Base-by-base conservation (phyloP, 192 early-diverging fungal species). In the Linnemannia exigua region DNA sequence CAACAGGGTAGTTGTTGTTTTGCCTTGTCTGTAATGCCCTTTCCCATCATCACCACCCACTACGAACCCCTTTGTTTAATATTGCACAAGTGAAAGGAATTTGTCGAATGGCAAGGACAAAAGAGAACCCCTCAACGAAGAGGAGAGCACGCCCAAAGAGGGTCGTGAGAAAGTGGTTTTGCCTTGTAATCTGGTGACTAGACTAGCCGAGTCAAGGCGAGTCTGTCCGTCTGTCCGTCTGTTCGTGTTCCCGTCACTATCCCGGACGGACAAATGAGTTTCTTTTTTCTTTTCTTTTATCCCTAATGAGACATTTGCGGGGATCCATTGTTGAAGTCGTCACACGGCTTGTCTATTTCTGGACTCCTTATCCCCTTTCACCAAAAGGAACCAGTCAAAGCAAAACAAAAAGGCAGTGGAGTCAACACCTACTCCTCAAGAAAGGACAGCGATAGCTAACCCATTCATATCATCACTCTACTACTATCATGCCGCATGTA, bases 321-420 rank as follows among this genome's bases (percentile, higher is more conserved):
- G 58, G 58, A 63, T 63, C 58, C 28, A 63, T 63, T 63, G 58
- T 31, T 11, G 2, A 63, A n/a, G 58, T 63, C 58, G 58, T 63
- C 58, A 63, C 58, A 63, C 58, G 58, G 58, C 58, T 63, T 31
- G 58, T 63, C 58, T 63, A 63, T 63, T 63, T 63, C 58, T 63
- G 58, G 58, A 63, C 58, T 28, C 58, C 28, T 22, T 54, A n/a
- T 20, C 52, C 52, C 6, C 5, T 22, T 22, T 22, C 22, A 5
- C 20, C 9, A 2, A 25, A 28, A n/a, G 28, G 20, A n/a, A n/a
- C 9, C 51, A n/a, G 22, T 28, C 58, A 3, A 33, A 3, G 22
- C n/a, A 63, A 63, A 63, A 25, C 58, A 31, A 63, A n/a, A n/a
- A n/a, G n/a, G n/a, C n/a, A n/a, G n/a, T n/a, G n/a, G n/a, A n/a